Conservation (phyloP, 768 basidiomycete species). For the Candolleomyces efflorescens region DNA sequence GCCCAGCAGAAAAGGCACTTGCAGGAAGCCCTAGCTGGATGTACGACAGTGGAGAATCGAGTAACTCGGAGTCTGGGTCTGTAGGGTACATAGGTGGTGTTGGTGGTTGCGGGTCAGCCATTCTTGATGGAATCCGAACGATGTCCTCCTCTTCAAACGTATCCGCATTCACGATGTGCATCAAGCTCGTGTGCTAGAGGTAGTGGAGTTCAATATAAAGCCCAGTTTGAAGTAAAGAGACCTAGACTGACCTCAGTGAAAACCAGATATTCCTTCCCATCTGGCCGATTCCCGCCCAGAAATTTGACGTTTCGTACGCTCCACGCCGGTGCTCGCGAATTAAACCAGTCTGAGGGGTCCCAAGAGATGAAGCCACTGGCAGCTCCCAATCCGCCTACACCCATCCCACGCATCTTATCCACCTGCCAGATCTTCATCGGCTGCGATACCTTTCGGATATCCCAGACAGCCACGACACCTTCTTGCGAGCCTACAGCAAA, state of each 20-base stretch:
- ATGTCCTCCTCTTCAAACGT: conserved; percentile 13
- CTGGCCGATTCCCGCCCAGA: conserved; percentile 10
- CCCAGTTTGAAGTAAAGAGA: neutral
- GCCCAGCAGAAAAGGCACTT: neutral
- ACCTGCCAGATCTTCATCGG: conserved; percentile 16
- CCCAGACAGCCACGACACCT: conserved; percentile 15
- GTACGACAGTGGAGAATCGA: conserved; percentile 1
- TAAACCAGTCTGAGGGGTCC: conserved; percentile 15
- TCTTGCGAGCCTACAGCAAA: conserved; percentile 16
- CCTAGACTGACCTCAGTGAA: conserved; percentile 10
- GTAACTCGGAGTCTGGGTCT: neutral
- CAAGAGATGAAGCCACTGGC: conserved; percentile 11
- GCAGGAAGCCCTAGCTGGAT: conserved; percentile 8
- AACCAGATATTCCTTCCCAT: conserved; percentile 12
- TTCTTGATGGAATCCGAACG: conserved; percentile 8
- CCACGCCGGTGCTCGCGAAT: conserved; percentile 12
- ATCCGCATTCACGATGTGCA: conserved; percentile 14
- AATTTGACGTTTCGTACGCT: conserved; percentile 15
- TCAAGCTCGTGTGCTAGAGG: conserved; percentile 11
- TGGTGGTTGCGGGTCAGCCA: neutral
- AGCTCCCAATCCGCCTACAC: conserved; percentile 1
- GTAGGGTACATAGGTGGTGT: conserved; percentile 6
- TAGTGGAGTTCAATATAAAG: too few relatives aligned
- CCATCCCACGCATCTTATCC: conserved; percentile 14
- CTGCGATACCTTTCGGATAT: conserved; percentile 12